A percentile compares a stretch with the other conserved stretches of the same genome.
These are phyloP conservation scores for Diaporthe citrichinensis DNA, from an alignment of 2,329 filamentous ascomycete genomes.

Conservation along the genomic window DNA sequence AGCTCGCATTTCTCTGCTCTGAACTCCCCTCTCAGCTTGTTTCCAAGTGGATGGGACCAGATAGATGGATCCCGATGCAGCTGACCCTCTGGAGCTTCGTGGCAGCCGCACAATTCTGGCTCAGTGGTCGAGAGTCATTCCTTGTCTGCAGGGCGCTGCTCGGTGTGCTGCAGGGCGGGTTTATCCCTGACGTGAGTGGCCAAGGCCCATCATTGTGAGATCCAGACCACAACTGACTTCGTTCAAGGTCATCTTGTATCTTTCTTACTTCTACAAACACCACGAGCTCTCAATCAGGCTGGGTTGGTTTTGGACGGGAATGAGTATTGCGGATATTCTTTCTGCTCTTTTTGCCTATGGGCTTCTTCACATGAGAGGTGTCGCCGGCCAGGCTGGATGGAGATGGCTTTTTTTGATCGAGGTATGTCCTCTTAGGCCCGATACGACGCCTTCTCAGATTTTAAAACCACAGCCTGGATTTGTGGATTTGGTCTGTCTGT, in stretches of 20 bases:
- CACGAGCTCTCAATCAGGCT: constrained; percentile 56
- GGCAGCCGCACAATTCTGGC: constrained; percentile 61
- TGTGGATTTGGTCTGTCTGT: not conserved
- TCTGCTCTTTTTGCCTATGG: constrained; percentile 56
- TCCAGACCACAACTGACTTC: not conserved
- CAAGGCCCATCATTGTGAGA: not conserved
- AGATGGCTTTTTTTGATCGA: constrained; percentile 71
- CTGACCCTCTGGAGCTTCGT: constrained; percentile 70
- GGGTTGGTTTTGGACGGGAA: constrained; percentile 58
- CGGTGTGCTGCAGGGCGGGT: constrained; percentile 60
- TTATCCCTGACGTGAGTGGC: constrained; percentile 58
- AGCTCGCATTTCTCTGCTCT: constrained; percentile 64
- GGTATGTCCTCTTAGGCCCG: constrained; percentile 54
- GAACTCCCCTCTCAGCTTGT: constrained; percentile 74
- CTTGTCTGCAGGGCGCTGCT: constrained; percentile 56
- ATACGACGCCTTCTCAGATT: constrained; percentile 42
- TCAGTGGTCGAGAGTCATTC: constrained; percentile 56
- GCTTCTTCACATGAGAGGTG: constrained; percentile 57
- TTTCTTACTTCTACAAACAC: constrained; percentile 61
- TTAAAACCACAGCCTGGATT: not conserved
- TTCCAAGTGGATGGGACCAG: constrained; percentile 69
- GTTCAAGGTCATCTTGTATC: constrained; percentile 54
- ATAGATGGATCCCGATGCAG: constrained; percentile 72
- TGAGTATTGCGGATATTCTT: constrained; percentile 57
- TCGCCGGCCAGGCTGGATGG: constrained; percentile 55